These are phyloP conservation scores for Monocercomonoides exilis DNA, from an alignment of 78 protist genomes.

Conservation along the genomic window DNA sequence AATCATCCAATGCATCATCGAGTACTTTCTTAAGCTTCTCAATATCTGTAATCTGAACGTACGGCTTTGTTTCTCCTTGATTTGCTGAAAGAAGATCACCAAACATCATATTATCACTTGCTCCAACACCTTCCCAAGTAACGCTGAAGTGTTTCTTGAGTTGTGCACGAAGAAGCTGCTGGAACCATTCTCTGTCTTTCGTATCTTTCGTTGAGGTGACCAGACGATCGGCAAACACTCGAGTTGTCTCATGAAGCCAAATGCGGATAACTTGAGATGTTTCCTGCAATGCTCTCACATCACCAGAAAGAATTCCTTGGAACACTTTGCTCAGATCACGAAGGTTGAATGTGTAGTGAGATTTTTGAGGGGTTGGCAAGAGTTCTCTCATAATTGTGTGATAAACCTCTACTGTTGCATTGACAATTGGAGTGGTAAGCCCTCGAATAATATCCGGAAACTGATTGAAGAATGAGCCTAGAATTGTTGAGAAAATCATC, in stretches of 20 bases:
- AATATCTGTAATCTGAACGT: constrained; percentile 37
- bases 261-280: constrained; percentile 30
- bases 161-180: background rate
- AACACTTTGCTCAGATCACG: constrained; percentile 74
- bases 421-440: constrained; percentile 13
- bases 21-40: constrained; percentile 5
- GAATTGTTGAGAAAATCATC: constrained; percentile 34
- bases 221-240: constrained; percentile 81
- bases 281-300: background rate
- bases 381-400: constrained; percentile 11
- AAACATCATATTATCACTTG: background rate
- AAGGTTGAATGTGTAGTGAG: constrained; percentile 88
- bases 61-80: constrained; percentile 25
- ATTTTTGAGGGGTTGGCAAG: constrained; percentile 75
- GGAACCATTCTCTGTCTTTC: constrained; percentile 56
- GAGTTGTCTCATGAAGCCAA: constrained; percentile 72
- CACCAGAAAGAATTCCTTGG: constrained; percentile 51
- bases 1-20: constrained; percentile 54
- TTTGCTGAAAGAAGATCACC: background rate
- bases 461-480: constrained; percentile 13
- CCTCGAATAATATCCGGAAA: background rate
- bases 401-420: constrained; percentile 43
- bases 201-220: constrained; percentile 39
- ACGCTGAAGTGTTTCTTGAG: background rate
- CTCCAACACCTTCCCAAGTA: background rate